These are phyloP conservation scores for Dysphania ambrosioides DNA, from an alignment of 148 eudicot genomes.

Conservation along the genomic window DNA sequence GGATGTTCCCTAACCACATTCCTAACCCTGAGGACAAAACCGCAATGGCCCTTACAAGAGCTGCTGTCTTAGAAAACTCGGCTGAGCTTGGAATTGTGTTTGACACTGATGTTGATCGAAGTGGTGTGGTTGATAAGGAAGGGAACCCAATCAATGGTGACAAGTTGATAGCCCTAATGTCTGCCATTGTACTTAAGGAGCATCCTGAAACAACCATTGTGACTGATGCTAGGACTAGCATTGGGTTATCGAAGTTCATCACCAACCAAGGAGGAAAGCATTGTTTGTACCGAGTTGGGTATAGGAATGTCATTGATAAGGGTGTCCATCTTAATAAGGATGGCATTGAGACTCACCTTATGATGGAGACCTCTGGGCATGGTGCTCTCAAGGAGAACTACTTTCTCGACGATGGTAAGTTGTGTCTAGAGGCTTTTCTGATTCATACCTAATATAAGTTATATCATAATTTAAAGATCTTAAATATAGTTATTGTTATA, in stretches of 20 bases:
- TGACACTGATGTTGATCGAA: constrained; percentile 89
- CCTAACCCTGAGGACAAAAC: constrained; percentile 88
- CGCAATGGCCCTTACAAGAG: constrained; percentile 69
- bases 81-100: constrained; percentile 92
- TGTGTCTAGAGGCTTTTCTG: too few relatives aligned
- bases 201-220: constrained; percentile 74
- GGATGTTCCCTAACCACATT: constrained; percentile 96
- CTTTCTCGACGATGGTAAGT: constrained; percentile 91
- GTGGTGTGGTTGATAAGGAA: constrained; percentile 69
- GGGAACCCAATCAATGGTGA: constrained; percentile 88
- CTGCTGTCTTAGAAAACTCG: constrained; percentile 55
- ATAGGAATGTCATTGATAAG: constrained; percentile 88
- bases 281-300: constrained; percentile 86
- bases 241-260: constrained; percentile 65
- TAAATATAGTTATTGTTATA: too few relatives aligned
- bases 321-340: constrained; percentile 64
- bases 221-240: constrained; percentile 87
- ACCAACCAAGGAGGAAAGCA: constrained; percentile 59
- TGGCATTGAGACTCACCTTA: constrained; percentile 66
- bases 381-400: constrained; percentile 91
- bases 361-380: constrained; percentile 93
- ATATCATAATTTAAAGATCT: too few relatives aligned
- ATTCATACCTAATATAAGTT: too few relatives aligned
- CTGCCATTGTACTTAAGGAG: constrained; percentile 71
- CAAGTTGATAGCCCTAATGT: constrained; percentile 71